Base-by-base conservation (phyloP, 1,139 yeast species). In the Yamadazyma friedrichii region DNA sequence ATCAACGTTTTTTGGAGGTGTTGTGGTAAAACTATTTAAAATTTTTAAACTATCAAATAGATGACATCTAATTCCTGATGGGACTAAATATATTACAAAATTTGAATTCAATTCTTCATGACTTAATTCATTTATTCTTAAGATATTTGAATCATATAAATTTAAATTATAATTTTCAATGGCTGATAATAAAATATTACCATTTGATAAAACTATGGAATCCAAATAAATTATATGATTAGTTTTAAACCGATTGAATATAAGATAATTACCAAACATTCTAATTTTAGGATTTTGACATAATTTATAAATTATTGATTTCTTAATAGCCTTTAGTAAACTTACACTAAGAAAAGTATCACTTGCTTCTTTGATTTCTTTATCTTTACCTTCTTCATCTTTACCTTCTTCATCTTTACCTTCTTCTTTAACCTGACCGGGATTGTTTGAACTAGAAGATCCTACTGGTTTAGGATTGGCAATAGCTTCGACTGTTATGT, bases 31-130 rank as follows among this genome's bases (percentile, higher is more conserved):
- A 15, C 78, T 74, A 13, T 65, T 69, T 4, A 55, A 50, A 12
- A 74, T 53, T 17, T 72, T 66, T 3, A 61, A 51, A 6, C 74
- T 70, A 28, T 82, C 79, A 41, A 59, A 70, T 31, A 83, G 64
- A 47, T 79, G 82, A 40, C 88, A 86, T 41, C 89, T 64, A 13
- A 84, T 80, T 0, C 91, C 94, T 10, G 89, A 80, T 0, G 95
- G 96, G 5, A 84, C 78, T 38, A 87, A 56, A 50, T 84, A 84
- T 0, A 86, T 61, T 6, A 79, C 84, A 53, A 70, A 76, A 32
- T 56, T 55, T 13, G 57, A 44, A 12, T 48, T 39, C 22, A 45
- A 32, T 9, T 51, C 53, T 20, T 35, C 33, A n/a, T 46, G 41
- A 6, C 44, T 34, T 4, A 13, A 12, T 4, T 22, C 17, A 20